These are phyloP conservation scores for Zygoascus bituminiphila DNA, from an alignment of 805 yeast genomes.

Conservation along the genomic window DNA sequence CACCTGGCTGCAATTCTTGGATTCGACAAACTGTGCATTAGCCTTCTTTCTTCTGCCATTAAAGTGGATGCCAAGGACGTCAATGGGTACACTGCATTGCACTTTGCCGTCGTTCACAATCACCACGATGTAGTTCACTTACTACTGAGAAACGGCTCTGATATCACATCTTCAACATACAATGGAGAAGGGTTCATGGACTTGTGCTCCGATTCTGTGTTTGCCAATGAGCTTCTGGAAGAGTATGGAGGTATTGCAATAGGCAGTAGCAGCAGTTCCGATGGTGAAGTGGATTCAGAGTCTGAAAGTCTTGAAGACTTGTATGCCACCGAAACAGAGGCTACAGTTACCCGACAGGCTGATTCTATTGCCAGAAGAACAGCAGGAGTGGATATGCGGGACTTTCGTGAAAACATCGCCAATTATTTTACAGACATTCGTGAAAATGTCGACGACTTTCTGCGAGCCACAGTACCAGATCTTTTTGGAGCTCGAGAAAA, in stretches of 20 bases:
- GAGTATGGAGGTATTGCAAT: background rate
- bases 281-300: background rate
- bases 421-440: slow-evolving; percentile 3
- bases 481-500: background rate
- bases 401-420: background rate
- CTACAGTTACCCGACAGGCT: background rate
- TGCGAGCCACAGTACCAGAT: background rate
- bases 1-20: slow-evolving; percentile 80
- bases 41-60: slow-evolving; percentile 57
- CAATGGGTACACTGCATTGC: slow-evolving; percentile 81
- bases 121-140: slow-evolving; percentile 56
- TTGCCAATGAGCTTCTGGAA: slow-evolving; percentile 10
- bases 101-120: slow-evolving; percentile 75
- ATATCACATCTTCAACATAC: slow-evolving; percentile 41
- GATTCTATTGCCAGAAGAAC: background rate
- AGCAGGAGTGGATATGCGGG: background rate
- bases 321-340: background rate
- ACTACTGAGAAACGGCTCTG: slow-evolving; percentile 58
- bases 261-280: background rate
- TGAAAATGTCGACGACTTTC: slow-evolving; percentile 2
- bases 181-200: slow-evolving; percentile 34
- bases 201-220: slow-evolving; percentile 13
- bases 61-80: slow-evolving; percentile 54
- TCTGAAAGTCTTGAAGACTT: background rate
- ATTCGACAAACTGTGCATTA: slow-evolving; percentile 50